Evolutionary conservation across 202 grass and related monocot species (phyloP).

Genomic region (Setaria italica): DNA sequence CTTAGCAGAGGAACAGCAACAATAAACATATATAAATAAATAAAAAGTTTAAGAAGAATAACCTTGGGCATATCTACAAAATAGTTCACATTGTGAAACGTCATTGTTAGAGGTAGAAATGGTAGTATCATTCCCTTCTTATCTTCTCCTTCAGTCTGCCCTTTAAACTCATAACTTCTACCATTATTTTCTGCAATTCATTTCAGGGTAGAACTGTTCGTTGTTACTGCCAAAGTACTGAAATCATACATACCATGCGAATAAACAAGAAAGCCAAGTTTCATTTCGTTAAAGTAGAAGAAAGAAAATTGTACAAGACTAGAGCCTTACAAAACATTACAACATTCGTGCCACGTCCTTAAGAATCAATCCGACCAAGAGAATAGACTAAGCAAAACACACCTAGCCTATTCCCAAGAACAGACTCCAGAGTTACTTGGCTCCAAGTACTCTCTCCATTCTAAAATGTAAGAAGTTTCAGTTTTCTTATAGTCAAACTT

Average conservation of each 20-base stretch:
- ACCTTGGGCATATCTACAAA: slow-evolving; percentile 81
- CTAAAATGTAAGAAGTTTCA: too few relatives aligned
- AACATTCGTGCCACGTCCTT: not conserved
- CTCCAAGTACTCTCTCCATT: too few relatives aligned
- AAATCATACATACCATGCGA: not conserved
- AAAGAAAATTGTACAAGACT: not conserved
- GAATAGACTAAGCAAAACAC: too few relatives aligned
- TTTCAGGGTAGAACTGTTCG: not conserved
- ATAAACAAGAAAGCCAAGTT: not conserved
- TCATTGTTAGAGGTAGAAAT: slow-evolving; percentile 72
- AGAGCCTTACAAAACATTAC: not conserved
- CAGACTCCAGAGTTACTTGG: too few relatives aligned
- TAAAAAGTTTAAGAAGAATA: slow-evolving; percentile 9
- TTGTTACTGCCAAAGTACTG: not conserved
- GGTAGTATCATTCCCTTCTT: slow-evolving; percentile 77
- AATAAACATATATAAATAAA: slow-evolving; percentile 8
- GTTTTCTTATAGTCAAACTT: too few relatives aligned
- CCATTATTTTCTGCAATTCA: slow-evolving; percentile 36
- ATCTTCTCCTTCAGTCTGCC: not conserved
- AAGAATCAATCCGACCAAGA: too few relatives aligned
- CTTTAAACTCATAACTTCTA: slow-evolving; percentile 8
- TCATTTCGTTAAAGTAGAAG: not conserved
- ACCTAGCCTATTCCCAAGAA: too few relatives aligned
- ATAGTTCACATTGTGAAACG: slow-evolving; percentile 76
- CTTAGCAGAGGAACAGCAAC: slow-evolving; percentile 2